These are phyloP conservation scores for Neurospora terricola DNA, from an alignment of 495 filamentous ascomycete species.

Conservation along the genomic window DNA sequence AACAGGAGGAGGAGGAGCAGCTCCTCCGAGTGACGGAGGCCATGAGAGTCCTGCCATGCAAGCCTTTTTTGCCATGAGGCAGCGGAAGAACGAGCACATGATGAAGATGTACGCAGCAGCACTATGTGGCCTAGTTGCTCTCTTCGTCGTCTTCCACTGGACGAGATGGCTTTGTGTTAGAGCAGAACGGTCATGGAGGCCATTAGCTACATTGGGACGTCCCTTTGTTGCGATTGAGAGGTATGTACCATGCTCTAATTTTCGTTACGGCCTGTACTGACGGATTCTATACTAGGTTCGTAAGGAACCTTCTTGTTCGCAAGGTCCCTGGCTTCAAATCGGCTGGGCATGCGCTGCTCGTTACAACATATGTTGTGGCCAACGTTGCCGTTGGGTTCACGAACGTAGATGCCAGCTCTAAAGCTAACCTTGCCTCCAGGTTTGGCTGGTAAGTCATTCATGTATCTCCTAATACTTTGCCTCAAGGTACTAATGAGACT, in stretches of 20 bases:
- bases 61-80: slow-evolving; percentile 19
- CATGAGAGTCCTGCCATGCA: slow-evolving; percentile 6
- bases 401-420: slow-evolving; percentile 25
- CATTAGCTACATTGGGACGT: slow-evolving; percentile 6
- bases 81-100: slow-evolving; percentile 22
- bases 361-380: slow-evolving; percentile 38
- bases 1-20: neutral
- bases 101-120: slow-evolving; percentile 34
- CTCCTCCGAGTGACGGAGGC: slow-evolving; percentile 8
- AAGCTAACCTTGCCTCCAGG: slow-evolving; percentile 25
- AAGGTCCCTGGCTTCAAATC: slow-evolving; percentile 42
- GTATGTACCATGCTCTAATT: slow-evolving; percentile 7
- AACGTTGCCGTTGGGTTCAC: slow-evolving; percentile 42
- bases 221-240: slow-evolving; percentile 20
- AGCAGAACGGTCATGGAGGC: slow-evolving; percentile 10
- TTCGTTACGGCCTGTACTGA: neutral
- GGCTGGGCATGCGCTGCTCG: slow-evolving; percentile 38
- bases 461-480: neutral
- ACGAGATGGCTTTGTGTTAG: slow-evolving; percentile 21
- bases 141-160: slow-evolving; percentile 44
- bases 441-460: slow-evolving; percentile 39
- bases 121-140: slow-evolving; percentile 35
- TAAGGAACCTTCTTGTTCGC: slow-evolving; percentile 34
- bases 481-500: slow-evolving; percentile 8
- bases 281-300: slow-evolving; percentile 8